Percentiles rank a stretch among this genome's conserved stretches.
These are phyloP conservation scores for Ceratocystis harringtonii DNA, from an alignment of 2,329 filamentous ascomycete genomes.

Conservation along the genomic window DNA sequence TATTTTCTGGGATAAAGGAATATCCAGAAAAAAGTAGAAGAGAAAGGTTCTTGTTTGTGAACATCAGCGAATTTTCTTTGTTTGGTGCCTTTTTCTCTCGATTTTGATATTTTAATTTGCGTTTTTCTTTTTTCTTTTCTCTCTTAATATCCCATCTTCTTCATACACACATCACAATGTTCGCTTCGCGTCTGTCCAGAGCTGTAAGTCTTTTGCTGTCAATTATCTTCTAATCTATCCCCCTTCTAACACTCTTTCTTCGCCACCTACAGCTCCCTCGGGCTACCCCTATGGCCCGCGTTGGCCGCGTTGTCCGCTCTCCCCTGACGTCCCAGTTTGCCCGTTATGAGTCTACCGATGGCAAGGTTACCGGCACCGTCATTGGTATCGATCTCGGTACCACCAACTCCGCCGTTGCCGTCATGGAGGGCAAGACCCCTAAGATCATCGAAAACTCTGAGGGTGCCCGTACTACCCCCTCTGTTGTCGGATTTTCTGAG, in stretches of 20 bases:
- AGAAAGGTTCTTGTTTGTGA: slow-evolving; percentile 7
- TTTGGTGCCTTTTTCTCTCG: slow-evolving; percentile 14
- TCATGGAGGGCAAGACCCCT: slow-evolving; percentile 93
- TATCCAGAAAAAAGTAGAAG: neutral
- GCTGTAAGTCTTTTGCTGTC: slow-evolving; percentile 44
- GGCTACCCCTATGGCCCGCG: slow-evolving; percentile 51
- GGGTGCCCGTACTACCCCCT: slow-evolving; percentile 83
- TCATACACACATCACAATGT: slow-evolving; percentile 40
- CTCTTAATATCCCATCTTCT: slow-evolving; percentile 24
- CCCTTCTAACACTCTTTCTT: neutral
- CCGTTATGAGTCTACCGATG: slow-evolving; percentile 63
- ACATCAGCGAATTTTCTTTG: slow-evolving; percentile 10
- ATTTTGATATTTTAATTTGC: slow-evolving; percentile 23
- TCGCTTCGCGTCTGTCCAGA: slow-evolving; percentile 56
- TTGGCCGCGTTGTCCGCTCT: slow-evolving; percentile 48
- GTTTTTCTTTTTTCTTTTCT: slow-evolving; percentile 19
- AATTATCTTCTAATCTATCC: neutral
- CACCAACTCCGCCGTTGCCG: slow-evolving; percentile 91
- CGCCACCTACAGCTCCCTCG: slow-evolving; percentile 50
- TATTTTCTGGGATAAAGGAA: neutral
- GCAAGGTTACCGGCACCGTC: slow-evolving; percentile 86
- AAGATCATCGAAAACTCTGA: slow-evolving; percentile 97
- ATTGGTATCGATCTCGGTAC: slow-evolving; percentile 98
- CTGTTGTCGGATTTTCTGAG: slow-evolving; percentile 87
- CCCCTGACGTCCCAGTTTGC: slow-evolving; percentile 59